These are phyloP conservation scores for Phaseolus lunatus DNA, from an alignment of 306 rosid genomes.

Conservation along the genomic window DNA sequence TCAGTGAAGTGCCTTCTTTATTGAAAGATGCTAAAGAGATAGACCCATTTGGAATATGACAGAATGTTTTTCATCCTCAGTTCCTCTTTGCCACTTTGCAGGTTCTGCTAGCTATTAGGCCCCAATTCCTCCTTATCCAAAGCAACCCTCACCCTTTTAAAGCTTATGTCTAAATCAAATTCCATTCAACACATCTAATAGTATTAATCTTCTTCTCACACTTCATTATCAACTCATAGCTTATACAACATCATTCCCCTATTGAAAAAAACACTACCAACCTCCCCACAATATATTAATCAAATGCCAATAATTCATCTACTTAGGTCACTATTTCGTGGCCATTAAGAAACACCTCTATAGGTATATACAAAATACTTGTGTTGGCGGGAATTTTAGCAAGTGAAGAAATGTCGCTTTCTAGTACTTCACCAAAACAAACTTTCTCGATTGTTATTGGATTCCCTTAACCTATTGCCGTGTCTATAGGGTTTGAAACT, in stretches of 20 bases:
- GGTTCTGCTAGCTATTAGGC: slow-evolving; percentile 47
- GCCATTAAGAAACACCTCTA: slow-evolving; percentile 36
- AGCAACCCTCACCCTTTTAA: slow-evolving; percentile 27
- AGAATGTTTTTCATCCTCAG: slow-evolving; percentile 46
- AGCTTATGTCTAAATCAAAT: slow-evolving; percentile 47
- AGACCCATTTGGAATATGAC: slow-evolving; percentile 63
- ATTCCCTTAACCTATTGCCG: slow-evolving; percentile 45
- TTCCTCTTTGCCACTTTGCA: slow-evolving; percentile 55
- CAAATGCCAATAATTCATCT: slow-evolving; percentile 29
- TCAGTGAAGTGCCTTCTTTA: slow-evolving; percentile 60
- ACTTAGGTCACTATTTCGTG: slow-evolving; percentile 42
- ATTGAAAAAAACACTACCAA: slow-evolving; percentile 8
- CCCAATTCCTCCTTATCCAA: slow-evolving; percentile 44
- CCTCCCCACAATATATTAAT: slow-evolving; percentile 15
- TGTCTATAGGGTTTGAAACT: slow-evolving; percentile 47
- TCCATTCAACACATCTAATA: slow-evolving; percentile 30
- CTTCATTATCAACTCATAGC: slow-evolving; percentile 25
- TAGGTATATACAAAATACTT: slow-evolving; percentile 29
- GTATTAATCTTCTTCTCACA: slow-evolving; percentile 4
- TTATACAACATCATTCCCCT: slow-evolving; percentile 21
- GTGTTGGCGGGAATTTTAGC: slow-evolving; percentile 42
- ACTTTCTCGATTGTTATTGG: slow-evolving; percentile 45
- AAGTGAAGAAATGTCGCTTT: slow-evolving; percentile 45
- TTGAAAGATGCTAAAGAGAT: slow-evolving; percentile 67
- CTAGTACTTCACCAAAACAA: slow-evolving; percentile 37